Evolutionary conservation across 2,329 filamentous ascomycete genomes (phyloP), one percentile per base, ranked within the genome.

Genomic region (Diplodia sapinea): DNA sequence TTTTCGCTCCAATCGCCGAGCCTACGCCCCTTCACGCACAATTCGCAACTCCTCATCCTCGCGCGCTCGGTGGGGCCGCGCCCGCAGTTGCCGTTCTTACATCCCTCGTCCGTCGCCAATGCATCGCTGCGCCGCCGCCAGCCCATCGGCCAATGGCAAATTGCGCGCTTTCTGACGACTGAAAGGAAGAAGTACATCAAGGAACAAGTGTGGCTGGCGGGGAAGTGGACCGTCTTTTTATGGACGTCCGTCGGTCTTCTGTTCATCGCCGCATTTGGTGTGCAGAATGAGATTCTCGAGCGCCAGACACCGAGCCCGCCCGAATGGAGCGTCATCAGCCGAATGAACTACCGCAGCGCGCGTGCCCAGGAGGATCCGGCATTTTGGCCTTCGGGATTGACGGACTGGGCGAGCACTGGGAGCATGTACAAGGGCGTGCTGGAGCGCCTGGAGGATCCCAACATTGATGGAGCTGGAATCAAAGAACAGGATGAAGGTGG

Each of bases 151-250:
- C 82, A 83, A 70, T 76, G 83, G 36, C 83, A 87, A 52, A 82
- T 89, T 47, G 86, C 87, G 3, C 89, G 94, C 64, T 87, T 91
- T 69, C 86, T 96, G 69, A 93, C 91, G n/a, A 96, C 92, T 0
- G 90, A 93, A 75, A 88, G 88, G 70, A 90, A 88, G 71, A 81
- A 83, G 70, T 92, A 89, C 82, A 82, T 94, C 68, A 89, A 87
- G 70, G 84, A 90, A 70, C 91, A 94, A 73, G 82, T 92, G 56
- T 87, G 87, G 73, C 83, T 91, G 36, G 89, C 89, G 50, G 81
- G 89, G 38, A 91, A 91, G 71, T 92, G 88, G 76, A 89, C 86
- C 0, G 73, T 85, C n/a, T 84, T 87, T 33, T 78, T 91, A 50
- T 94, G 89, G 84, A 85, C 88, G 15, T 85, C 89, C 50, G 77